Conservation (phyloP, 257 asterid genomes). For the Nicotiana otophora region DNA sequence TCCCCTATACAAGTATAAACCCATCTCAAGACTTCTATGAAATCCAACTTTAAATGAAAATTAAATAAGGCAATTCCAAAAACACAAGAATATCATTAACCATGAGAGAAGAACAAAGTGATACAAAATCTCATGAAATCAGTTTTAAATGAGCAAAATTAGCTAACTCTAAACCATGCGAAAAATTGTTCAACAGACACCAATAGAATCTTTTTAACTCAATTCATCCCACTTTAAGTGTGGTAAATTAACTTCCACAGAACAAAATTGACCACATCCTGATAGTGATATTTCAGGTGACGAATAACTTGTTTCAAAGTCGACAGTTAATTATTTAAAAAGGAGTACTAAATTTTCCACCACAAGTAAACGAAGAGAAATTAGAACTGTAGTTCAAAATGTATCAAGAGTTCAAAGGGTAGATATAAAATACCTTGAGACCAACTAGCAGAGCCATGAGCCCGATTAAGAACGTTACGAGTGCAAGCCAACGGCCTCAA, state of each 20-base stretch:
- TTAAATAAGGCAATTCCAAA: not conserved
- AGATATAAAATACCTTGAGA: constrained; percentile 29
- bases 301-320: too few species aligned
- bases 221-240: not conserved
- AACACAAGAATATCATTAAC: not conserved
- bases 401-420: too few species aligned
- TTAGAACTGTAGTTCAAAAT: too few species aligned
- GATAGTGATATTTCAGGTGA: not conserved
- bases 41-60: not conserved
- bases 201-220: not conserved
- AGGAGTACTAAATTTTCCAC: not conserved
- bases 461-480: constrained; percentile 71
- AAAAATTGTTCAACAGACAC: not conserved
- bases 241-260: not conserved
- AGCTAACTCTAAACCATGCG: not conserved
- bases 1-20: constrained; percentile 42
- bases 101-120: not conserved
- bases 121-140: not conserved
- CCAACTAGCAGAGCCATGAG: constrained; percentile 88
- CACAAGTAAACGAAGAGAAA: not conserved
- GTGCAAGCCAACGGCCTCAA: constrained; percentile 70
- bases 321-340: too few species aligned
- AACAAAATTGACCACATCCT: not conserved
- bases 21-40: not conserved
- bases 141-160: not conserved